These are phyloP conservation scores for Suhomyces kilbournensis DNA, from an alignment of 805 yeast species.

Conservation along the genomic window DNA sequence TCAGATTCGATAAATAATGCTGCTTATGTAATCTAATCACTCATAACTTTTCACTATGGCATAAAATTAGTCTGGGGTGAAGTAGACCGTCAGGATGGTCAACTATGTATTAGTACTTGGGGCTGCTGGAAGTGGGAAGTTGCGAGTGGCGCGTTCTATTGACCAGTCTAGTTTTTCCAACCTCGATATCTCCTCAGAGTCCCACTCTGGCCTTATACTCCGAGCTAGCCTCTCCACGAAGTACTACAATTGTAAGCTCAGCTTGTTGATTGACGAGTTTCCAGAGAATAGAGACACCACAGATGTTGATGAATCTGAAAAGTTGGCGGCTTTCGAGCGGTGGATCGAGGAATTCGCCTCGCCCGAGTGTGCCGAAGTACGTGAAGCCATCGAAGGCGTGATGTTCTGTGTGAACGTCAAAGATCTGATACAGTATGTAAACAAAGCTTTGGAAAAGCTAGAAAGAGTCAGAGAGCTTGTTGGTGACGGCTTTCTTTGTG, in stretches of 20 bases:
- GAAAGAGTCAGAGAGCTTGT: constrained; percentile 8
- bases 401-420: constrained; percentile 38
- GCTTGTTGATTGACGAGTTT: constrained; percentile 37
- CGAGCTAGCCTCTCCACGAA: constrained; percentile 25
- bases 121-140: constrained; percentile 40
- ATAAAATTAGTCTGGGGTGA: not conserved
- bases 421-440: not conserved
- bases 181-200: constrained; percentile 9
- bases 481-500: constrained; percentile 23
- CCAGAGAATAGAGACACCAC: constrained; percentile 15
- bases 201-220: constrained; percentile 34
- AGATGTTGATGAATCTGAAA: constrained; percentile 1
- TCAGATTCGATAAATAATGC: not conserved
- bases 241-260: constrained; percentile 29
- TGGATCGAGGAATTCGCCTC: constrained; percentile 42
- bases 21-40: not conserved
- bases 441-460: constrained; percentile 15
- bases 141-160: constrained; percentile 22
- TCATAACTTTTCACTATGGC: not conserved
- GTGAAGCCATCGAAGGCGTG: constrained; percentile 47
- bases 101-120: constrained; percentile 49
- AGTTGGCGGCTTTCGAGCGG: constrained; percentile 18
- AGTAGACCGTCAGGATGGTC: constrained; percentile 4
- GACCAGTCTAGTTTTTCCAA: not conserved
- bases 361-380: constrained; percentile 39